These are phyloP conservation scores for Trypanosoma platydactyli DNA, from an alignment of 208 protist species.

Conservation along the genomic window DNA sequence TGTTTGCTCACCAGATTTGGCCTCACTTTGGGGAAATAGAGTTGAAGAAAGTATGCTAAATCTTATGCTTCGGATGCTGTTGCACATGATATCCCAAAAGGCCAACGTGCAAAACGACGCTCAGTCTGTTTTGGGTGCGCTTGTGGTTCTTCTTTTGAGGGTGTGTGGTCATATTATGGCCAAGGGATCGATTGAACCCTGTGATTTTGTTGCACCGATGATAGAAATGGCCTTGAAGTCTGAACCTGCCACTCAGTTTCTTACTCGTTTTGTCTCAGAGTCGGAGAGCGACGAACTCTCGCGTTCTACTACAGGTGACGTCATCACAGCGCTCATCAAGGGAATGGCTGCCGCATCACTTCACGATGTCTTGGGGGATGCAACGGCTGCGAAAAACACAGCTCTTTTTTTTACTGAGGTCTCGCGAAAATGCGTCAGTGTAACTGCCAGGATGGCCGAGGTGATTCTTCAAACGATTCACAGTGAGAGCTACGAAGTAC, in stretches of 20 bases:
- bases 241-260: slow-evolving; percentile 67
- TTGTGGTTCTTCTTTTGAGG: slow-evolving; percentile 71
- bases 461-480: slow-evolving; percentile 59
- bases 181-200: slow-evolving; percentile 35
- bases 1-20: slow-evolving; percentile 61
- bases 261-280: slow-evolving; percentile 74
- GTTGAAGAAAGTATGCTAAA: slow-evolving; percentile 70
- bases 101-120: slow-evolving; percentile 73
- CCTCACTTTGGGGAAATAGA: slow-evolving; percentile 53
- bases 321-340: slow-evolving; percentile 67
- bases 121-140: slow-evolving; percentile 65
- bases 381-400: slow-evolving; percentile 68
- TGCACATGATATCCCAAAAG: slow-evolving; percentile 88
- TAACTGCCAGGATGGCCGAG: slow-evolving; percentile 60
- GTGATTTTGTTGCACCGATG: slow-evolving; percentile 68
- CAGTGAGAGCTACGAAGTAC: slow-evolving; percentile 86
- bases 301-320: slow-evolving; percentile 26
- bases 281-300: slow-evolving; percentile 60
- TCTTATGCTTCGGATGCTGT: slow-evolving; percentile 59
- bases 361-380: slow-evolving; percentile 56
- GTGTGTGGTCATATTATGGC: slow-evolving; percentile 48
- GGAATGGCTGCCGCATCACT: slow-evolving; percentile 58
- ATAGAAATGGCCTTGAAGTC: slow-evolving; percentile 81
- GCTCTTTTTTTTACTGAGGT: slow-evolving; percentile 81
- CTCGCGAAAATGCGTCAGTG: slow-evolving; percentile 74